Evolutionary conservation across 805 yeast genomes (phyloP), one percentile per base, ranked within the genome.

Genomic region (Saitoella complicata): DNA sequence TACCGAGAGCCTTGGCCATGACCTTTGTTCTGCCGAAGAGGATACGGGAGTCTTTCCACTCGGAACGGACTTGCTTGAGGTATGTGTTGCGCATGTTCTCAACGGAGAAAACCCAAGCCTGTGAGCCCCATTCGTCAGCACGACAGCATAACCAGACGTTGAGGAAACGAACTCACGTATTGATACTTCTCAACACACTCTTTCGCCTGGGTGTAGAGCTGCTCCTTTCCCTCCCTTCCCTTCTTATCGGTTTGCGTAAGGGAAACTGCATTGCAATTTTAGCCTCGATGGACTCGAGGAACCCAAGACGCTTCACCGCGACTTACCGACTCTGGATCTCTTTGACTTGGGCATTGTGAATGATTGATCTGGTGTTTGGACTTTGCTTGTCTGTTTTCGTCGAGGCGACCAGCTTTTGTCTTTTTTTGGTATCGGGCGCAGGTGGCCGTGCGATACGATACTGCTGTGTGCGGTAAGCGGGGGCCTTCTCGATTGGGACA

Each of bases 1-100:
- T 80, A 51, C 98, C 98, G 12, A 91, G 68, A 1, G 96, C 95
- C 63, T 87, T 87, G 57, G 83, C 87, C 60, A 91, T 71, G 11
- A 91, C 95, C 61, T 86, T 81, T 60, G 91, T 82, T 62, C 87
- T 85, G 51, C 98, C 98, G 67, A 91, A 72, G 49, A 87, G 69
- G 49, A 88, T 68, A 58, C 50, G 80, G 32, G 95, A 83, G 3
- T 95, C 98, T 32, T 67, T 66, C 98, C 98, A 91, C 53, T 86
- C 93, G 38, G 75, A 71, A 68, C 98, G 78, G 48, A 91, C 80
- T 55, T 85, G 93, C 64, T 91, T 95, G 56, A 91, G 70, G 44
- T 87, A 95, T 44, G 94, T 94, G 47, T 95, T 91, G 66, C 98
- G 80, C 59, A 91, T 94, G 65, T 86, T 91, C 56, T 85, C 88